Conservation (phyloP, 495 filamentous ascomycete species). For the Hyaloscypha finlandica region DNA sequence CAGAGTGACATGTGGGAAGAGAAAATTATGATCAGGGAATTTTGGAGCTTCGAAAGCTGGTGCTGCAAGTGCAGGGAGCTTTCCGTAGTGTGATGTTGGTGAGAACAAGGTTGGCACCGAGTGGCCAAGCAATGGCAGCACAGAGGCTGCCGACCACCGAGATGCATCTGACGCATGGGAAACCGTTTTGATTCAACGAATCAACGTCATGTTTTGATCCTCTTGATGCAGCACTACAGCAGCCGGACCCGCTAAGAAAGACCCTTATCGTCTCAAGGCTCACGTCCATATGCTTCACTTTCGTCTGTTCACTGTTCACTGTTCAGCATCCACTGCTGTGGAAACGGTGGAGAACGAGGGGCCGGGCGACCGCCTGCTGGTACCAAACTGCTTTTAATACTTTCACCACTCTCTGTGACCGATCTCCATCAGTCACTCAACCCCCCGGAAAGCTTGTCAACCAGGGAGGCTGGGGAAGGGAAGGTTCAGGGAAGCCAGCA, state of each 20-base stretch:
- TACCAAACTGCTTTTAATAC: not conserved
- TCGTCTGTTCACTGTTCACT: not conserved
- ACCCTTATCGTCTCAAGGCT: not conserved
- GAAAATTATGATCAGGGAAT: not conserved
- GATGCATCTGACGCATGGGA: not conserved
- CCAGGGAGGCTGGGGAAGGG: constrained; percentile 1
- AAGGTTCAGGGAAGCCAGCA: constrained; percentile 6
- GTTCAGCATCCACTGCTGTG: no score
- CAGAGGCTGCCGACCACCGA: not conserved
- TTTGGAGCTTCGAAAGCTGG: constrained; percentile 7
- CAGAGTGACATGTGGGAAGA: no score
- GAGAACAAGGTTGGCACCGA: not conserved
- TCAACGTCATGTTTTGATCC: constrained; percentile 9
- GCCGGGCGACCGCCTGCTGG: not conserved
- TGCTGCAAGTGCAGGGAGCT: constrained; percentile 13
- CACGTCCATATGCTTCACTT: constrained; percentile 2
- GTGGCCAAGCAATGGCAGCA: no score
- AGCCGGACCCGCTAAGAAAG: not conserved
- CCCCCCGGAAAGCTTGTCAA: constrained; percentile 5
- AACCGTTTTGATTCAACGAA: not conserved
- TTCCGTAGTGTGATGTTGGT: not conserved
- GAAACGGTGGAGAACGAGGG: not conserved
- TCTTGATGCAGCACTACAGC: not conserved
- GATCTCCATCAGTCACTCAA: not conserved
- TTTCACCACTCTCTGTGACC: not conserved